Percentiles rank a stretch among this genome's conserved stretches.
These are phyloP conservation scores for Clausena lansium DNA, from an alignment of 345 rosid species.

Conservation along the genomic window DNA sequence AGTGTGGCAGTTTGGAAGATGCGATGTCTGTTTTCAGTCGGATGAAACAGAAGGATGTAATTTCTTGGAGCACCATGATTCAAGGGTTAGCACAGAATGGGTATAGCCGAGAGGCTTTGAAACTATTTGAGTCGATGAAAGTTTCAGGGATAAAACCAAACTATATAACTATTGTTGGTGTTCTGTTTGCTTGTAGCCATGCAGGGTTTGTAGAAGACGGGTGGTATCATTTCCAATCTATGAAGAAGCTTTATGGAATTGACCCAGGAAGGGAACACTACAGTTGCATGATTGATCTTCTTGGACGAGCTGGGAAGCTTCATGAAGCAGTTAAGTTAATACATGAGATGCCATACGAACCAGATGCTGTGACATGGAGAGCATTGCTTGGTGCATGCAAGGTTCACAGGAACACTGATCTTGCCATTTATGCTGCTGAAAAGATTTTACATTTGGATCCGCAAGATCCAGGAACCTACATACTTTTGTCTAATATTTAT, in stretches of 20 bases:
- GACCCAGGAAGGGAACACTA: slow-evolving; percentile 70
- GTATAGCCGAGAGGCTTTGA: slow-evolving; percentile 56
- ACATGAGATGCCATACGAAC: slow-evolving; percentile 56
- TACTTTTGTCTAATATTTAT: slow-evolving; percentile 65
- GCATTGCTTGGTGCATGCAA: slow-evolving; percentile 59
- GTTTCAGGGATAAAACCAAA: slow-evolving; percentile 49
- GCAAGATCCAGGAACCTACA: slow-evolving; percentile 61
- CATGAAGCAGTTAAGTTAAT: slow-evolving; percentile 56
- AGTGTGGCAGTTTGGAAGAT: slow-evolving; percentile 69
- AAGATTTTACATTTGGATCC: slow-evolving; percentile 56
- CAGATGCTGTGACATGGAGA: slow-evolving; percentile 40
- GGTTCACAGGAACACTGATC: slow-evolving; percentile 49
- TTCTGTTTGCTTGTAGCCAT: slow-evolving; percentile 78
- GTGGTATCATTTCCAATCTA: slow-evolving; percentile 53
- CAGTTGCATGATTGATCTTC: slow-evolving; percentile 75
- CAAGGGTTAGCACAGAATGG: slow-evolving; percentile 76
- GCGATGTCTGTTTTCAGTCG: slow-evolving; percentile 40
- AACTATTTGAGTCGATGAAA: slow-evolving; percentile 54
- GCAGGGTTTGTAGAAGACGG: slow-evolving; percentile 66
- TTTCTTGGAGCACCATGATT: slow-evolving; percentile 84
- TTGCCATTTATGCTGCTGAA: slow-evolving; percentile 60
- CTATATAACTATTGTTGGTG: slow-evolving; percentile 58
- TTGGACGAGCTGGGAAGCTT: slow-evolving; percentile 71
- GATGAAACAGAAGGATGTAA: slow-evolving; percentile 60
- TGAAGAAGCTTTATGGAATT: slow-evolving; percentile 59